A percentile compares a stretch with the other conserved stretches of the same genome.
phyloP scores from a whole-genome alignment of 805 yeast genomes.

The Cyberlindnera maclurae region DNA sequence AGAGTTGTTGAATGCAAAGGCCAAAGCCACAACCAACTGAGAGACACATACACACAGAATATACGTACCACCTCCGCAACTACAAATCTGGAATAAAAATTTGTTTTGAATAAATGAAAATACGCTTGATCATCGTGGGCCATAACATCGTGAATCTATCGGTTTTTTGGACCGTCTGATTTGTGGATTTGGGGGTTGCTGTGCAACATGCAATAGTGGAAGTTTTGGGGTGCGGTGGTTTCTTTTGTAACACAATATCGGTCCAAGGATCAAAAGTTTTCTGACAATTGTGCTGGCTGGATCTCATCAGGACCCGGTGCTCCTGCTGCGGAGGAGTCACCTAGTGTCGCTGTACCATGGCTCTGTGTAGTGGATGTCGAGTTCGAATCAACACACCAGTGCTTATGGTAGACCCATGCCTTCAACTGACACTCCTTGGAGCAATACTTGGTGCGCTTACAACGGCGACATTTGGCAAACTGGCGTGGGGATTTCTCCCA shows the following conservation, averaged over 20 bases:
- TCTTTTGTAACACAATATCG: neutral
- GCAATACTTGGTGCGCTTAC: conserved; percentile 93
- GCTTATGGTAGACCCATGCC: conserved; percentile 90
- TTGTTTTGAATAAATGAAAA: neutral
- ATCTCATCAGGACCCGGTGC: neutral
- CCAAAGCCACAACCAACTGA: conserved; percentile 14
- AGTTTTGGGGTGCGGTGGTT: neutral
- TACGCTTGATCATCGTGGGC: neutral
- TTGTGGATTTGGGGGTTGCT: neutral
- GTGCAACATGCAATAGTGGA: neutral
- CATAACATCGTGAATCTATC: conserved; percentile 1
- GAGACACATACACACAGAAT: too few relatives aligned
- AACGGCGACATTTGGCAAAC: conserved; percentile 90
- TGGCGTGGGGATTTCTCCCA: conserved; percentile 92
- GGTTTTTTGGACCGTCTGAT: neutral
- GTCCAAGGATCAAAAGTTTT: conserved; percentile 2
- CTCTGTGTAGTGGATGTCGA: conserved; percentile 1
- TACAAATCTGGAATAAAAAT: neutral
- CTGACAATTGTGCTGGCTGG: neutral
- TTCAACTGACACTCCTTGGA: conserved; percentile 84
- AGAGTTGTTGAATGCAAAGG: conserved; percentile 23
- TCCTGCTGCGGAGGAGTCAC: conserved; percentile 3
- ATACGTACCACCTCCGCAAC: too few relatives aligned
- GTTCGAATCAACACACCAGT: conserved; percentile 67
- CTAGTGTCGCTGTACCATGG: neutral